Evolutionary conservation across 495 filamentous ascomycete species (phyloP), one percentile per base, ranked within the genome.

Genomic region (Xylaria castorea): DNA sequence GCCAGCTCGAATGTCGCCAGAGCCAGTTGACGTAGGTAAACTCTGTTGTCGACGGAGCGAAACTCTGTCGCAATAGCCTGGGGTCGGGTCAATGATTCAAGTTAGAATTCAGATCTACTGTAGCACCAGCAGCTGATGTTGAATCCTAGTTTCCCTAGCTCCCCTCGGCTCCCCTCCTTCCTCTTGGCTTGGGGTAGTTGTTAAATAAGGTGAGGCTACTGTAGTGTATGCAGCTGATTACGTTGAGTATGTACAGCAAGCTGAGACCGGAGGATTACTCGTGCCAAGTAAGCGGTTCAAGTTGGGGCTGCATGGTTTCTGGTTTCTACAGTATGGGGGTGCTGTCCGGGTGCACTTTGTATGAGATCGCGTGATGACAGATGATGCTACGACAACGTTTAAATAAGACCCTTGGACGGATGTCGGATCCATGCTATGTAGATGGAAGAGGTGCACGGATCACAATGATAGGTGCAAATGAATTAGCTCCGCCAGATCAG

Each of bases 11-110:
- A 51, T 22, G 65, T 73, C 74, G 61, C 75, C 68, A 75, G 72
- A 30, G 48, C 51, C 62, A 71, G 60, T 74, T 64, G 71, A 76
- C 66, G 68, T 65, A 74, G 73, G 68, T 61, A 68, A 79, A 78
- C 55, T 74, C 63, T 74, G 48, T 71, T 75, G 64, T 44, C 50
- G 64, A 61, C 65, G 60, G 73, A 72, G 65, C 72, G 72, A 73
- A 61, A 66, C 69, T 71, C 48, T 71, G 57, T 65, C 44, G 60
- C 4, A 34, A 46, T 71, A 48, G 68, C 18, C 46, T 16, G 53
- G 51, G 73, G 62, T 61, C 57, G 30, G 25, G 46, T 38, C 44
- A 36, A 51, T 67, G 64, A 30, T 67, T 51, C 48, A 53, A 67
- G 48, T 42, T 14, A 42, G 38, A 42, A 42, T 42, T 14, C 38